Evolutionary conservation across 768 basidiomycete genomes (phyloP), one percentile per base, ranked within the genome.

Genomic region (Agrocybe praecox): DNA sequence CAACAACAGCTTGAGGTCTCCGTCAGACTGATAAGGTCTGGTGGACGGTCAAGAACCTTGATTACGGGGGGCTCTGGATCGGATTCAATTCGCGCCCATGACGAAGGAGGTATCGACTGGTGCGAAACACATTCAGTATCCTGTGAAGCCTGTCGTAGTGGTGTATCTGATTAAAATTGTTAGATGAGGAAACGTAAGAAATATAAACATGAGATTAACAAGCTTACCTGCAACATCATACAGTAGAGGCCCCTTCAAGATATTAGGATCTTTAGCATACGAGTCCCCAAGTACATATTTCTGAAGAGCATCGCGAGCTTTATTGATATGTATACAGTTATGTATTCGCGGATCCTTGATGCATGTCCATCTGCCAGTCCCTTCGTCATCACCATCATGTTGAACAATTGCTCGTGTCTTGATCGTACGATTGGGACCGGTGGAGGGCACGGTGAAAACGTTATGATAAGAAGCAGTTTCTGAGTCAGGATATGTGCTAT

Each of bases 301-400:
- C 5, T 9, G 26, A 4, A 29, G 26, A 29, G 26, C 9, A 4
- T 29, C 26, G 26, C 26, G 26, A 29, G 26, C 26, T 9, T 29
- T 29, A 29, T 29, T 4, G 4, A 29, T 29, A 9, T 29, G 26
- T 29, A 29, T 9, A 29, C 26, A 29, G 26, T 29, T 29, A 5
- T 29, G 4, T 4, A 9, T 9, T 9, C 9, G 4, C 9, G 26
- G 26, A 29, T 29, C 26, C 26, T 29, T 29, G 26, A 9, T 29
- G 45, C 59, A 60, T 46, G 29, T 56, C 59, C 59, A 60, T 2
- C n/a, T 18, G 2, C 59, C 59, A 1, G 50, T 43, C n/a, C 59
- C 59, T 5, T 49, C 22, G 33, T 56, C 50, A 1, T 23, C 18
- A 6, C 59, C 59, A 15, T 26, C 9, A 44, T 60, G 59, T 15